Conservation (phyloP, 2,329 filamentous ascomycete genomes). For the Trichoderma gracile region DNA sequence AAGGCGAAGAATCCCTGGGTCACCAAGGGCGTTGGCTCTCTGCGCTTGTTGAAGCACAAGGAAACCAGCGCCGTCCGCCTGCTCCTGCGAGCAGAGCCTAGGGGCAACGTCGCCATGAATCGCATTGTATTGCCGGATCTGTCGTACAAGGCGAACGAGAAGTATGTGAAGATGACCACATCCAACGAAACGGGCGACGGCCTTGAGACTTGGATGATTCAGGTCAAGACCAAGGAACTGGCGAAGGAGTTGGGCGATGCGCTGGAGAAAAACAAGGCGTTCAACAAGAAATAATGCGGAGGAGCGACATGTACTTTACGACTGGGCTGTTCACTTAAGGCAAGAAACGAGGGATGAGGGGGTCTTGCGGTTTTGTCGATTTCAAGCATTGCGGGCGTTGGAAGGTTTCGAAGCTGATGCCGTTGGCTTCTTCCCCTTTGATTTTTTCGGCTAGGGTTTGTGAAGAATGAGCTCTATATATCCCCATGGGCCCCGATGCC, state of each 20-base stretch:
- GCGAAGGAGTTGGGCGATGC: constrained; percentile 55
- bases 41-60: constrained; percentile 74
- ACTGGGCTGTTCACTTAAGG: neutral
- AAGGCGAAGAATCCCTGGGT: constrained; percentile 63
- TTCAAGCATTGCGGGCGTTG: constrained; percentile 30
- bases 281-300: constrained; percentile 52
- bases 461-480: constrained; percentile 25
- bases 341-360: constrained; percentile 9
- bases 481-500: constrained; percentile 2
- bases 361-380: constrained; percentile 5
- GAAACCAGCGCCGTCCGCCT: constrained; percentile 66
- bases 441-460: constrained; percentile 13
- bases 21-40: constrained; percentile 68
- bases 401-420: constrained; percentile 26
- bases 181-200: constrained; percentile 59
- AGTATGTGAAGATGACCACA: constrained; percentile 61
- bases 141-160: constrained; percentile 61
- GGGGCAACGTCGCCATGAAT: constrained; percentile 74
- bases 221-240: constrained; percentile 65
- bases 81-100: constrained; percentile 72
- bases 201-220: constrained; percentile 69
- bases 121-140: constrained; percentile 61
- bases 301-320: constrained; percentile 18
- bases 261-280: constrained; percentile 56
- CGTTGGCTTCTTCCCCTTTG: neutral